Percentiles rank a stretch among this genome's conserved stretches.
These are phyloP conservation scores for Omphalotus guepiniiformis DNA, from an alignment of 768 basidiomycete genomes.

Conservation along the genomic window DNA sequence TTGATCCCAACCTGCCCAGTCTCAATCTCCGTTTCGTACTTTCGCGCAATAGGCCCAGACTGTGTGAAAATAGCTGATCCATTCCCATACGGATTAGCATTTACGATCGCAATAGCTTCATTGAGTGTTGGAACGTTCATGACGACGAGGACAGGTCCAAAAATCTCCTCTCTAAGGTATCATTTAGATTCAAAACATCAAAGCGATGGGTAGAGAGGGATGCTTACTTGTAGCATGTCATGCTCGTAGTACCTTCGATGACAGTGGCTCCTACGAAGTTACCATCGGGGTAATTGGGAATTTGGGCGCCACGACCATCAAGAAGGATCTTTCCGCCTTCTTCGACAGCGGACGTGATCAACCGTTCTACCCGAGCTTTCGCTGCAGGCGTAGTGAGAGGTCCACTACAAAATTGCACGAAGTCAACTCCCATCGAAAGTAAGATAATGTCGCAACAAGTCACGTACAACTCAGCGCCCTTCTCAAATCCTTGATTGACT, in stretches of 20 bases:
- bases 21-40: slow-evolving; percentile 85
- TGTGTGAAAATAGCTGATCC: slow-evolving; percentile 96
- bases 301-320: slow-evolving; percentile 72
- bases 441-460: too few species aligned
- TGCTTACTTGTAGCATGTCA: slow-evolving; percentile 83
- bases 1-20: slow-evolving; percentile 94
- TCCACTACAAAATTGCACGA: slow-evolving; percentile 40
- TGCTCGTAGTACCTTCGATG: slow-evolving; percentile 73
- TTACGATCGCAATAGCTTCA: slow-evolving; percentile 86
- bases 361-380: slow-evolving; percentile 66
- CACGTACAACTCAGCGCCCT: slow-evolving; percentile 71
- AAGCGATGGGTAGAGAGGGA: background rate
- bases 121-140: slow-evolving; percentile 81
- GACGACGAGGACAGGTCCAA: slow-evolving; percentile 84
- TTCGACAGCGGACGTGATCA: slow-evolving; percentile 69
- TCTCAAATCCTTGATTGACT: slow-evolving; percentile 89
- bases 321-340: slow-evolving; percentile 87
- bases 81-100: slow-evolving; percentile 87
- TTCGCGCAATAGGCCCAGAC: slow-evolving; percentile 90
- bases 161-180: slow-evolving; percentile 78
- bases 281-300: slow-evolving; percentile 75
- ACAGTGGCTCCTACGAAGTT: slow-evolving; percentile 96
- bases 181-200: slow-evolving; percentile 1
- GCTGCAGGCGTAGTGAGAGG: slow-evolving; percentile 82
- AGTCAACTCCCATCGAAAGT: too few species aligned